Evolutionary conservation across 805 yeast genomes (phyloP).

Genomic region (Hagleromyces aurorensis): DNA sequence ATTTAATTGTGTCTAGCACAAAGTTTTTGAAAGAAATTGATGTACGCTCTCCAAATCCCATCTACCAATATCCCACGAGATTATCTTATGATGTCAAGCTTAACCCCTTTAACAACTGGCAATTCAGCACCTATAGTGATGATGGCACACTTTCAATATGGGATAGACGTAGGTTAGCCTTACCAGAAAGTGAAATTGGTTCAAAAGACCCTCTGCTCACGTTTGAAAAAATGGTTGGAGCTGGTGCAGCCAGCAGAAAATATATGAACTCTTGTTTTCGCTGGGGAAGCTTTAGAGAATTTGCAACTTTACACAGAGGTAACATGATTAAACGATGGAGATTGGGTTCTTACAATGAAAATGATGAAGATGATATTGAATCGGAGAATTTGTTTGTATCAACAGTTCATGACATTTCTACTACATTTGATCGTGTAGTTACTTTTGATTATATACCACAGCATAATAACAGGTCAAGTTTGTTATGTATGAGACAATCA

Average conservation of each 20-base stretch:
- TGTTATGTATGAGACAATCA: slow-evolving; percentile 84
- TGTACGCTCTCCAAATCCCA: slow-evolving; percentile 53
- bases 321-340: slow-evolving; percentile 75
- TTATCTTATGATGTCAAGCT: slow-evolving; percentile 59
- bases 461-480: slow-evolving; percentile 50
- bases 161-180: slow-evolving; percentile 59
- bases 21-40: slow-evolving; percentile 76
- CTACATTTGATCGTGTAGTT: slow-evolving; percentile 73
- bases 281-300: slow-evolving; percentile 65
- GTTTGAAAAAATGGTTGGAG: slow-evolving; percentile 51
- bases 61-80: slow-evolving; percentile 67
- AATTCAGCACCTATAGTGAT: slow-evolving; percentile 70
- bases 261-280: slow-evolving; percentile 58
- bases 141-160: slow-evolving; percentile 79
- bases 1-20: slow-evolving; percentile 64
- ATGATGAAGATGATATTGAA: slow-evolving; percentile 11
- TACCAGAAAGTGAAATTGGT: slow-evolving; percentile 20
- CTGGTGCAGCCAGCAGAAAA: slow-evolving; percentile 49
- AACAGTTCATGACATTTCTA: slow-evolving; percentile 62
- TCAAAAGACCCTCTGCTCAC: slow-evolving; percentile 50
- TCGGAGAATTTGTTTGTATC: slow-evolving; percentile 65
- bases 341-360: slow-evolving; percentile 46
- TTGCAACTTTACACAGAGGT: slow-evolving; percentile 74
- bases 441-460: slow-evolving; percentile 75
- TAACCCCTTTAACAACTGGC: slow-evolving; percentile 59